Base-by-base conservation (phyloP, 805 yeast genomes). In the Suhomyces prunicola region DNA sequence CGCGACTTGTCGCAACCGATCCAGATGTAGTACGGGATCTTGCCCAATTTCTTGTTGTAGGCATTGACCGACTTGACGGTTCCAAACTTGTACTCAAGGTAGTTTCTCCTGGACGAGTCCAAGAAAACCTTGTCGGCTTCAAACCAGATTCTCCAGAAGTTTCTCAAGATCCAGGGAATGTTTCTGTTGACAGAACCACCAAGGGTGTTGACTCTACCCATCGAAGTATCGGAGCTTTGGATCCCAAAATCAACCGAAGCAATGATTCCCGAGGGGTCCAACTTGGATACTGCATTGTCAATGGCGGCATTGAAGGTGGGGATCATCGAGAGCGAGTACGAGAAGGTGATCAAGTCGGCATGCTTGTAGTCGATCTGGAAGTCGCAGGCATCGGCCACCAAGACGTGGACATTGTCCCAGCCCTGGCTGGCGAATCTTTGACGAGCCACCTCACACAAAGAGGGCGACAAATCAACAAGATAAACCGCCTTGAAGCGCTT, bases 81-180 rank as follows among this genome's bases (percentile, higher is more conserved):
- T 31, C 96, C 96, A 62, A 88, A 88, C 62, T 82, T 80, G 70
- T 89, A 87, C 68, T 88, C 96, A 61, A 89, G 77, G 70, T 88
- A 88, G 63, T 86, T 90, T 71, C 96, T 82, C 72, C 96, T 82
- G 6, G 90, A 80, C 31, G 91, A 84, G 64, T 88, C 96, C 59
- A 88, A 77, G 61, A 83, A 86, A 2, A 88, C 96, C 52, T 85
- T 80, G 68, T 88, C 96, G 50, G 86, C 86, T 69, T 88, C 96
- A 68, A 89, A 88, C 96, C 96, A 89, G 44, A 86, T 73, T 64
- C 91, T 80, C 96, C 96, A 88, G 66, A 88, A 89, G 29, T 89
- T 87, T 65, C 96, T 78, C 48, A 81, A 77, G 52, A 86, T 56
- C 96, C 96, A 88, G 26, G 90, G 86, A 55, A 82, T 84, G 65